phyloP scores from a whole-genome alignment of 805 yeast species.

The Yamadazyma phyllophila region DNA sequence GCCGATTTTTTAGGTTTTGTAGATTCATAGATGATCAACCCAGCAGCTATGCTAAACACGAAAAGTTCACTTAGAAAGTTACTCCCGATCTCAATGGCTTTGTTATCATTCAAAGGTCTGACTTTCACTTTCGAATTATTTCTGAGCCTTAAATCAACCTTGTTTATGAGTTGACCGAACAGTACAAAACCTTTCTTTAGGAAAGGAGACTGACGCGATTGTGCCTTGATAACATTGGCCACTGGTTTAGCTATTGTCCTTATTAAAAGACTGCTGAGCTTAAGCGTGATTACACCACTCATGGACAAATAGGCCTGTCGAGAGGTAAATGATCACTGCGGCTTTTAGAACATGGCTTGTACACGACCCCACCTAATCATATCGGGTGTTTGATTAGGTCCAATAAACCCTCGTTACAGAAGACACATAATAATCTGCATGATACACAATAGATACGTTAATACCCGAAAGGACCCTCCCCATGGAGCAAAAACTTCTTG shows the following conservation, averaged over 20 bases:
- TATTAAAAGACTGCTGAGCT: conserved; percentile 66
- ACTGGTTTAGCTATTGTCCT: conserved; percentile 79
- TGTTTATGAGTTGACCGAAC: conserved; percentile 71
- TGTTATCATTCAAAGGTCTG: conserved; percentile 76
- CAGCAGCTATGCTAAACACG: conserved; percentile 78
- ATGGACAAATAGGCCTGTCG: conserved; percentile 26
- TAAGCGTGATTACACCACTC: conserved; percentile 74
- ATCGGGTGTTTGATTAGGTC: too few species aligned
- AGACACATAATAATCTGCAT: too few species aligned
- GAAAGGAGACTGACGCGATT: conserved; percentile 68
- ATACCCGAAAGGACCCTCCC: not conserved
- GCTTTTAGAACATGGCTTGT: not conserved
- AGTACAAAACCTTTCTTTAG: conserved; percentile 63
- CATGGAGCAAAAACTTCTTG: not conserved
- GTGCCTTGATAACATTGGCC: conserved; percentile 65
- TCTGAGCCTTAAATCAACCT: conserved; percentile 60
- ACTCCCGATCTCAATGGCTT: conserved; percentile 82
- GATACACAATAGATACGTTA: too few species aligned
- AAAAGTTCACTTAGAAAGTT: conserved; percentile 73
- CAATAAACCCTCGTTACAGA: too few species aligned
- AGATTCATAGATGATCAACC: conserved; percentile 69
- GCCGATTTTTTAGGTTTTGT: conserved; percentile 64
- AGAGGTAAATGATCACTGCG: not conserved
- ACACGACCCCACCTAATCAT: not conserved
- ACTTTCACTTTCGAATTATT: conserved; percentile 53